phyloP scores from a whole-genome alignment of 306 rosid genomes.

The Bauhinia variegata region DNA sequence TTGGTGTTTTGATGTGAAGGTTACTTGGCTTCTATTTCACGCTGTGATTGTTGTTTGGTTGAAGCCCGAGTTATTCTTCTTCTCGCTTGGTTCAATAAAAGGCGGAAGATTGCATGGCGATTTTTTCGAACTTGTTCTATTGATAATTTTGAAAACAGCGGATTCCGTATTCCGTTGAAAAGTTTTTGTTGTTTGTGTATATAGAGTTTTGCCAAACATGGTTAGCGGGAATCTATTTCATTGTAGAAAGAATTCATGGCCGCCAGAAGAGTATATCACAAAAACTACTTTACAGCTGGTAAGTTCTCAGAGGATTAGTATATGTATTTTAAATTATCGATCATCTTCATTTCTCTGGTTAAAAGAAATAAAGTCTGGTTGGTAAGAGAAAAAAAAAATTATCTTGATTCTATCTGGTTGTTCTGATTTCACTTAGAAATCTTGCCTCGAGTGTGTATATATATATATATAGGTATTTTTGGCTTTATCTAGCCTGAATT shows the following conservation, averaged over 20 bases:
- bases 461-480: too few species aligned
- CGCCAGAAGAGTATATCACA: conserved; percentile 84
- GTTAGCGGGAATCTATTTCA: conserved; percentile 74
- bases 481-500: neutral
- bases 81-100: neutral
- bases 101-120: conserved; percentile 1
- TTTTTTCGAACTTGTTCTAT: neutral
- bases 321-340: too few species aligned
- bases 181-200: conserved; percentile 2
- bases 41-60: conserved; percentile 20
- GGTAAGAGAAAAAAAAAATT: too few species aligned
- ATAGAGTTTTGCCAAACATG: conserved; percentile 50
- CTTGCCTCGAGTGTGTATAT: too few species aligned
- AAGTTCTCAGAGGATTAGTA: conserved; percentile 12
- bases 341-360: neutral
- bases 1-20: neutral
- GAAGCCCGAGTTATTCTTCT: conserved; percentile 31
- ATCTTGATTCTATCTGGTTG: too few species aligned
- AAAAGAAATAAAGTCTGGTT: neutral
- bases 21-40: conserved; percentile 34
- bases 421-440: too few species aligned
- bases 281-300: conserved; percentile 79
- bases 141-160: conserved; percentile 10
- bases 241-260: conserved; percentile 93
- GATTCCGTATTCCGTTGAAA: neutral